These are phyloP conservation scores for Combretum micranthum DNA, from an alignment of 345 rosid species.

Conservation along the genomic window DNA sequence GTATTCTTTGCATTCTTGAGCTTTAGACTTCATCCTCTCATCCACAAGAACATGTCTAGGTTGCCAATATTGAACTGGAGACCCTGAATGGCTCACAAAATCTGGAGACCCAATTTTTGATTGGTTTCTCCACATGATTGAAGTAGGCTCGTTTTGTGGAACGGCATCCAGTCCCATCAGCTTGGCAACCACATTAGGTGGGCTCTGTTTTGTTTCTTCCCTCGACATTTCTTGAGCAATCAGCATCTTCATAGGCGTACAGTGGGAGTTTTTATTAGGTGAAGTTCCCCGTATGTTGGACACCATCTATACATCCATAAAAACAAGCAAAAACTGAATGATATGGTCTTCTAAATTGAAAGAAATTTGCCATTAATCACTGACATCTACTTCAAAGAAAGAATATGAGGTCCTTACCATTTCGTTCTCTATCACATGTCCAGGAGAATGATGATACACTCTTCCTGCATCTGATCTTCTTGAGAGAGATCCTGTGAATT, in stretches of 20 bases:
- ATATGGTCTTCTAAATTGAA: too few relatives aligned
- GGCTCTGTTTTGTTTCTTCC: constrained; percentile 48
- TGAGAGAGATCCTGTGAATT: constrained; percentile 40
- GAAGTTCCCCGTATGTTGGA: constrained; percentile 57
- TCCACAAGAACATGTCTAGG: constrained; percentile 35
- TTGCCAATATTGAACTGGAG: constrained; percentile 37
- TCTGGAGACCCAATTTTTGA: constrained; percentile 40
- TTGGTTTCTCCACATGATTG: constrained; percentile 39
- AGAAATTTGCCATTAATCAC: constrained; percentile 7
- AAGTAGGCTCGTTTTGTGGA: constrained; percentile 42
- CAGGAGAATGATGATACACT: constrained; percentile 34
- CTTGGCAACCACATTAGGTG: constrained; percentile 85
- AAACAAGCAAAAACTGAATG: not conserved
- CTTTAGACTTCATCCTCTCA: constrained; percentile 33
- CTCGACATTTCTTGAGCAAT: constrained; percentile 77
- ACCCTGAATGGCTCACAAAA: constrained; percentile 42
- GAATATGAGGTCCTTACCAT: constrained; percentile 19
- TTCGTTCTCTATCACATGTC: constrained; percentile 55
- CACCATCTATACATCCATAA: constrained; percentile 36
- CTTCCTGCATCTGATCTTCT: constrained; percentile 62
- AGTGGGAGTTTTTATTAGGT: constrained; percentile 45
- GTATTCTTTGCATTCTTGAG: constrained; percentile 24
- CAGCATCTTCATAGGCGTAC: constrained; percentile 76
- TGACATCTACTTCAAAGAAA: constrained; percentile 19
- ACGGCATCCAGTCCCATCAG: constrained; percentile 95